phyloP scores from a whole-genome alignment of 225 moss, liverwort and hornwort species.

The Bryum argenteum region DNA sequence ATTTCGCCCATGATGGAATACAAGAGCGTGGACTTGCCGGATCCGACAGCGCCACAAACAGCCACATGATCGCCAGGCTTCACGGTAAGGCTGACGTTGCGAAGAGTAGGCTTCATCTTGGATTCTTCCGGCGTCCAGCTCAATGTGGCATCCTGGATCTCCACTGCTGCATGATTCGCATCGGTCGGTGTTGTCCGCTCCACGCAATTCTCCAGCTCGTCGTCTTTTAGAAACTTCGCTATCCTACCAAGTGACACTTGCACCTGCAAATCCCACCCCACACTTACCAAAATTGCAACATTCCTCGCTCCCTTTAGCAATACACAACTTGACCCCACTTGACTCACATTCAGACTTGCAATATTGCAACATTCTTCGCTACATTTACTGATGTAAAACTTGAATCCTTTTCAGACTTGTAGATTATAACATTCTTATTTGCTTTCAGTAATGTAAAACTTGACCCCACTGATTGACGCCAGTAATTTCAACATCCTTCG shows the following conservation, averaged over 20 bases:
- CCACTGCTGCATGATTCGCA: conserved; percentile 43
- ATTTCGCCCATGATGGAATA: conserved; percentile 66
- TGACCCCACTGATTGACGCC: no score
- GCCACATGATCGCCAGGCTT: conserved; percentile 52
- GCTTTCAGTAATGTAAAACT: no score
- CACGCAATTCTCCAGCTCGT: conserved; percentile 44
- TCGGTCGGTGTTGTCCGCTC: conserved; percentile 27
- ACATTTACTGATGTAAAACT: no score
- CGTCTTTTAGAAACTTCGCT: conserved; percentile 41
- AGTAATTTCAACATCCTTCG: no score
- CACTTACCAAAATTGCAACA: not conserved
- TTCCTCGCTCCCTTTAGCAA: no score
- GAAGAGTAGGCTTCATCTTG: conserved; percentile 35
- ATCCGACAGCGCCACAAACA: conserved; percentile 61
- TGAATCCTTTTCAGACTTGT: no score
- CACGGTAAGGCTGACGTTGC: conserved; percentile 33
- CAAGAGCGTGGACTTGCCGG: conserved; percentile 58
- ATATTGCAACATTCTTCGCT: no score
- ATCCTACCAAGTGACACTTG: conserved; percentile 54
- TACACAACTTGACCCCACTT: no score
- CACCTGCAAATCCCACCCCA: conserved; percentile 31
- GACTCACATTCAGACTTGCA: no score
- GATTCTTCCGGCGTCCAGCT: conserved; percentile 51
- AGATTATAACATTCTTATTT: no score
- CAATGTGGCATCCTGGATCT: conserved; percentile 48